Evolutionary conservation across 164 flowering plant genomes (phyloP).

Genomic region (Umbellularia californica): DNA sequence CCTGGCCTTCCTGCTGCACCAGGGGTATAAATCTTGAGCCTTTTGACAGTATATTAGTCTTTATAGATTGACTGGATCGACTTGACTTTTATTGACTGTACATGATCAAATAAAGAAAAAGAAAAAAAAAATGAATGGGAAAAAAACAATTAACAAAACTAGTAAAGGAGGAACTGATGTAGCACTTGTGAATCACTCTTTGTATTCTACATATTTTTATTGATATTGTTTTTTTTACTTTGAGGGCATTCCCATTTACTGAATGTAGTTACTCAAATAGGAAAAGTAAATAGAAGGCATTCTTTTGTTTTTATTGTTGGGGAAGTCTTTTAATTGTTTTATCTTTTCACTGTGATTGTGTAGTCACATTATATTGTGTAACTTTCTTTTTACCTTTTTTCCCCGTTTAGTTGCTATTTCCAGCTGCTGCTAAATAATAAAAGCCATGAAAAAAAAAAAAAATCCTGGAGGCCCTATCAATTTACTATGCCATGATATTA

Average conservation of each 20-base stretch:
- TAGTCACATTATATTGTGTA: too few species aligned
- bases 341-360: too few species aligned
- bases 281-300: background rate
- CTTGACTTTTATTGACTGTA: too few species aligned
- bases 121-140: background rate
- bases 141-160: too few species aligned
- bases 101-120: background rate
- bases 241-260: background rate
- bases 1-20: conserved; percentile 18
- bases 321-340: background rate
- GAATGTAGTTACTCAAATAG: background rate
- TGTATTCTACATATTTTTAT: background rate
- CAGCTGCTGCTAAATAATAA: background rate
- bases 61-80: too few species aligned
- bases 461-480: too few species aligned
- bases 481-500: too few species aligned
- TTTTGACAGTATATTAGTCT: background rate
- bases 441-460: background rate
- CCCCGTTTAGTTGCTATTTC: background rate
- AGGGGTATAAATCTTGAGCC: conserved; percentile 14
- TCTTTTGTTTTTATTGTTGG: too few species aligned
- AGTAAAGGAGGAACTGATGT: background rate
- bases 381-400: too few species aligned
- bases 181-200: background rate
- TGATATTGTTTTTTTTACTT: background rate